Evolutionary conservation across 1,284 basidiomycete species (phyloP).

Genomic region (Sanghuangporus weigelae): DNA sequence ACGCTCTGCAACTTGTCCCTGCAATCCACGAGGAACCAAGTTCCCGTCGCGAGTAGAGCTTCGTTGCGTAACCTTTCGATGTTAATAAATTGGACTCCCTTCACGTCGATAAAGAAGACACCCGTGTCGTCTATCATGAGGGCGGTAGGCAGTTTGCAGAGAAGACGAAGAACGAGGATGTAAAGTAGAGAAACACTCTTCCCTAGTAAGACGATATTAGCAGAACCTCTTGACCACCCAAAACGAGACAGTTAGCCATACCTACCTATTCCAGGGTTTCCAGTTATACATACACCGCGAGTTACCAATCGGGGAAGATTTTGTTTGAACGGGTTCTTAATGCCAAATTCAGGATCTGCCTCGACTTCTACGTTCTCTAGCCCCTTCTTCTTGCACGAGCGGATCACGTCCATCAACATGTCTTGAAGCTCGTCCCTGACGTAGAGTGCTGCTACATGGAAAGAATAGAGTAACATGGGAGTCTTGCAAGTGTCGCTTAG

Average conservation of each 20-base stretch:
- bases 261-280: not conserved
- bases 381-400: not conserved
- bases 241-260: not conserved
- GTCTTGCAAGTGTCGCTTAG: not conserved
- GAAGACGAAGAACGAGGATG: not conserved
- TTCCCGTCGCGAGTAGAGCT: not conserved
- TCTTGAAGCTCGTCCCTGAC: not conserved
- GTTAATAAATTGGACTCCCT: too few species aligned
- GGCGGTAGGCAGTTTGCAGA: not conserved
- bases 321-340: not conserved
- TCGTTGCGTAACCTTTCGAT: not conserved
- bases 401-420: not conserved
- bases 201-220: not conserved
- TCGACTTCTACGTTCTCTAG: not conserved
- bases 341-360: not conserved
- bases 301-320: not conserved
- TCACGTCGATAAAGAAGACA: too few species aligned
- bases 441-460: not conserved
- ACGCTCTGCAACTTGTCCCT: not conserved
- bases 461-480: not conserved
- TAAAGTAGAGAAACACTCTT: not conserved
- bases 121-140: not conserved
- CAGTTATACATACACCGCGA: not conserved
- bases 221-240: not conserved
- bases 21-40: not conserved